A percentile compares a stretch with the other conserved stretches of the same genome.
These are phyloP conservation scores for Paramecium pentaurelia DNA, from an alignment of 73 alveolate genomes.

Conservation along the genomic window DNA sequence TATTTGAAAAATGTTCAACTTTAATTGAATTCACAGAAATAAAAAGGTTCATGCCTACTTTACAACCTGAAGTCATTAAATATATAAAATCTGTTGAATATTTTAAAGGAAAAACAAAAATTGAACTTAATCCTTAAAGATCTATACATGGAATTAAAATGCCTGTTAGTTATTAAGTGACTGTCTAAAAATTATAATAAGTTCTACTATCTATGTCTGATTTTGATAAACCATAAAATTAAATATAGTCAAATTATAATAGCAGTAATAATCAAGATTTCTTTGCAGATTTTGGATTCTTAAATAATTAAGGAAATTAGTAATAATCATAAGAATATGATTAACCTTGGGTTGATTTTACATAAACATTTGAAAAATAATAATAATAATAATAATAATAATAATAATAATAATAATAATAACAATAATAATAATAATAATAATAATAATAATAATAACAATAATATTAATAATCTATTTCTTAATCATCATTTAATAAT, in stretches of 20 bases:
- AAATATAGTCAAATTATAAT: background rate
- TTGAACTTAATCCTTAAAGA: background rate
- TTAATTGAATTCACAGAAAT: constrained; percentile 26
- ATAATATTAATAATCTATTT: background rate
- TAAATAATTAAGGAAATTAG: background rate
- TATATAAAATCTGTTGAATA: constrained; percentile 12
- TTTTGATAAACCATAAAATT: constrained; percentile 1
- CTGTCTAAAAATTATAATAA: background rate
- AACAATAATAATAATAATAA: background rate
- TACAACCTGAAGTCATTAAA: constrained; percentile 24
- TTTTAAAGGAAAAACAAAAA: constrained; percentile 5
- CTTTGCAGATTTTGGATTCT: constrained; percentile 19
- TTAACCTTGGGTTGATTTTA: constrained; percentile 26
- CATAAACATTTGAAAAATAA: background rate
- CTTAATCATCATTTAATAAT: background rate
- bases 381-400: background rate
- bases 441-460: background rate
- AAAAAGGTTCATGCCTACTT: constrained; percentile 14
- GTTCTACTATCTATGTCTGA: background rate
- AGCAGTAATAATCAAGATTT: background rate
- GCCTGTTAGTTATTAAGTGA: constrained; percentile 25
- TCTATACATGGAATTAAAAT: constrained; percentile 26
- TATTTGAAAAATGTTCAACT: background rate
- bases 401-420: background rate
- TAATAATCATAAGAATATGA: background rate